Evolutionary conservation across 2,329 filamentous ascomycete genomes (phyloP), one percentile per base, ranked within the genome.

Genomic region (Cladobotryum protrusum): DNA sequence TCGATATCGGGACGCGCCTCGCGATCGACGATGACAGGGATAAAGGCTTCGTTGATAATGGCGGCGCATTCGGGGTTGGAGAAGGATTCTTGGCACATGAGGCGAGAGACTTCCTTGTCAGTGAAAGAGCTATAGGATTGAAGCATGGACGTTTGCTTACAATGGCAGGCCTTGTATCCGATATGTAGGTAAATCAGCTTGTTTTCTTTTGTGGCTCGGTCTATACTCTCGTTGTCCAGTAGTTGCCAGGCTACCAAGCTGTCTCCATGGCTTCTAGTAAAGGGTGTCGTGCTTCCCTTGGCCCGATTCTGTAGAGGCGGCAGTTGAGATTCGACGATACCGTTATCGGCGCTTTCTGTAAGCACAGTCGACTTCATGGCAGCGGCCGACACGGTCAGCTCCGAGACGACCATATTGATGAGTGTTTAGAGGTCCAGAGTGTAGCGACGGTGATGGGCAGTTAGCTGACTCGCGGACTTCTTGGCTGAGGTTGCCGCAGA

Each of bases 1-100:
- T 99, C 93, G 56, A 97, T 83, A 63, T 97, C 91, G 8, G 92
- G 92, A 20, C 92, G 83, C 69, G 96, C 89, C 69, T 99, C 93
- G 53, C 91, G 83, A 68, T 99, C 93, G 61, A 97, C 81, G 60
- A 96, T 87, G 65, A 97, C 83, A 4, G 93, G 92, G 41, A 99
- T 82, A 67, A 97, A 99, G 50, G 82, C 81, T 53, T 85, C 76
- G 72, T 97, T 99, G 34, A 99, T 77, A 50, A 96, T 76, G 19
- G 81, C 72, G 14, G 93, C 90, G 53, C 96, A 85, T 55, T 89
- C 83, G 2, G 81, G 74, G 58, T 95, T 88, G 65, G 85, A 85
- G 67, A 99, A 97, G 17, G 88, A 92, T 68, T 99, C 93, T 56
- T 86, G 83, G 57, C 89, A 87, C 82, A 96, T 96, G 54, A 97